Conservation (phyloP, 1,139 yeast species). For the Sugiyamaella japonica region DNA sequence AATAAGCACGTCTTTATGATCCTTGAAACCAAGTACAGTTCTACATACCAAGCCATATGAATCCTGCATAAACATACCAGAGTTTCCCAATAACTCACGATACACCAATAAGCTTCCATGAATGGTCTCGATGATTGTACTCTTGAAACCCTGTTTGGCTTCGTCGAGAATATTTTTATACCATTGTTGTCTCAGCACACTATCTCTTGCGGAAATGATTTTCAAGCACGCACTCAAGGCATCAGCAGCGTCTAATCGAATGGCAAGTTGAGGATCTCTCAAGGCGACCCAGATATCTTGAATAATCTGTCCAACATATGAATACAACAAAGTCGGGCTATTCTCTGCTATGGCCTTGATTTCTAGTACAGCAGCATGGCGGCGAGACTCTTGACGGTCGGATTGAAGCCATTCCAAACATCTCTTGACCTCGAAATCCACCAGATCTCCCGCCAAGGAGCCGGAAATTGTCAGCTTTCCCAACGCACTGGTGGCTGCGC, state of each 20-base stretch:
- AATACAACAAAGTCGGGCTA: constrained; percentile 80
- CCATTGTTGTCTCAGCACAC: constrained; percentile 71
- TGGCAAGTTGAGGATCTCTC: constrained; percentile 70
- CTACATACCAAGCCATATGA: constrained; percentile 79
- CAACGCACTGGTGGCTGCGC: constrained; percentile 78
- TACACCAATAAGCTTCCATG: constrained; percentile 87
- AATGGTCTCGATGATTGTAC: constrained; percentile 61
- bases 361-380: constrained; percentile 89
- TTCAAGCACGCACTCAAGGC: constrained; percentile 76
- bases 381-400: constrained; percentile 76
- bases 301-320: constrained; percentile 74
- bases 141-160: constrained; percentile 51
- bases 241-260: constrained; percentile 81
- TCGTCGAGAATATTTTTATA: constrained; percentile 67
- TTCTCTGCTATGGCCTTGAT: constrained; percentile 82
- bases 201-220: constrained; percentile 77
- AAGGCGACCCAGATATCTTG: constrained; percentile 87
- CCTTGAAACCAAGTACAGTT: constrained; percentile 69
- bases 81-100: constrained; percentile 69
- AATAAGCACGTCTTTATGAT: constrained; percentile 71
- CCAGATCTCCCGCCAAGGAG: constrained; percentile 84
- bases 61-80: constrained; percentile 66
- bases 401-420: constrained; percentile 89
- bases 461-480: constrained; percentile 90
- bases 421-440: constrained; percentile 85